Percentiles rank a stretch among this genome's conserved stretches.
phyloP scores from a whole-genome alignment of 257 asterid genomes.

The Solanum arcanum region DNA sequence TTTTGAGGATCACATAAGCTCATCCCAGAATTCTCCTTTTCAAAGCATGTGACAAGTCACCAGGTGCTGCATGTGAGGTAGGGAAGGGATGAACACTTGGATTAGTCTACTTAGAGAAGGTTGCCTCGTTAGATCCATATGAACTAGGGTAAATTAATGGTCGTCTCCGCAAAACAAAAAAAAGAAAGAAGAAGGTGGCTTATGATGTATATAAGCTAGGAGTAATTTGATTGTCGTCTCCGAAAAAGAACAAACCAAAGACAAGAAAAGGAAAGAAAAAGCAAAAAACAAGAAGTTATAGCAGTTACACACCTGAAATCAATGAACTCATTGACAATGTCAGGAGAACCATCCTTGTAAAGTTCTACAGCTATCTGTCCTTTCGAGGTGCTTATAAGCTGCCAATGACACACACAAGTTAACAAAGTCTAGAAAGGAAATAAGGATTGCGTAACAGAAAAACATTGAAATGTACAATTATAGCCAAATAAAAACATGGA shows the following conservation, averaged over 20 bases:
- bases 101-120: not conserved
- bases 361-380: slow-evolving; percentile 82
- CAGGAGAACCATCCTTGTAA: slow-evolving; percentile 81
- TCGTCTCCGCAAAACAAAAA: not conserved
- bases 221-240: not conserved
- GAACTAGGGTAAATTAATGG: not conserved
- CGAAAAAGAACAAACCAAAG: not conserved
- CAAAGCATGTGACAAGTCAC: not conserved
- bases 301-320: slow-evolving; percentile 43
- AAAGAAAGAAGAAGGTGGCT: not conserved
- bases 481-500: not conserved
- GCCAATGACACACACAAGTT: not conserved
- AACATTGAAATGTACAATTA: not conserved
- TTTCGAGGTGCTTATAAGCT: slow-evolving; percentile 77
- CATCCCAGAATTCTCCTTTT: not conserved
- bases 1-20: not conserved
- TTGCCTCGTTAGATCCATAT: not conserved
- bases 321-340: slow-evolving; percentile 57
- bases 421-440: slow-evolving; percentile 1
- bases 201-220: not conserved
- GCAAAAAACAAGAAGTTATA: not conserved
- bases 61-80: not conserved
- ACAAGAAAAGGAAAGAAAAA: not conserved
- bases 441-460: not conserved
- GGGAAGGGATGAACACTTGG: not conserved